These are phyloP conservation scores for Calocybe gangraenosa DNA, from an alignment of 768 basidiomycete genomes.

Conservation along the genomic window DNA sequence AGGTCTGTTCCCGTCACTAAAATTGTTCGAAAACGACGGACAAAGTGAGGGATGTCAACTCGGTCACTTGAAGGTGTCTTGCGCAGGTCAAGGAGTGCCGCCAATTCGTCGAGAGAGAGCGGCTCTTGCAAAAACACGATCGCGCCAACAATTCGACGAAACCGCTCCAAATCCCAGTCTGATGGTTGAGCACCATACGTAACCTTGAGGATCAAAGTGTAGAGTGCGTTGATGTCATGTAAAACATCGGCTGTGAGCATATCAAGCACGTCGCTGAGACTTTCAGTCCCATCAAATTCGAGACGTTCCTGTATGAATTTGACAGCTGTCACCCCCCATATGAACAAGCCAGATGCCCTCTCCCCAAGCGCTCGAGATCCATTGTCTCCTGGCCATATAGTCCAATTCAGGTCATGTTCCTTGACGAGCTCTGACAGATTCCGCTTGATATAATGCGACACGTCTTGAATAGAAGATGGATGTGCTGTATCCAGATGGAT, in stretches of 20 bases:
- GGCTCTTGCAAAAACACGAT: constrained; percentile 11
- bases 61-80: neutral
- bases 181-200: neutral
- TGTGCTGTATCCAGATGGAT: constrained; percentile 9
- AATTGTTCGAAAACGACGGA: constrained; percentile 14
- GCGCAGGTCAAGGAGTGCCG: constrained; percentile 4
- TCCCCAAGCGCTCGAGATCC: constrained; percentile 4
- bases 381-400: constrained; percentile 12
- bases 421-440: constrained; percentile 2
- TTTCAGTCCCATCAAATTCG: constrained; percentile 4
- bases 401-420: constrained; percentile 5
- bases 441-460: constrained; percentile 4
- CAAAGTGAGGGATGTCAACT: constrained; percentile 13
- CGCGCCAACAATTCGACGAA: constrained; percentile 13
- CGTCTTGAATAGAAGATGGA: constrained; percentile 7
- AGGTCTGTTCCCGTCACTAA: constrained; percentile 10
- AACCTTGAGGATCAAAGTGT: constrained; percentile 6
- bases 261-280: constrained; percentile 6
- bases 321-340: constrained; percentile 7
- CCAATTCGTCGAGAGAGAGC: constrained; percentile 7
- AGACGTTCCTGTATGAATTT: constrained; percentile 9
- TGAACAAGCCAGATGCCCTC: constrained; percentile 15
- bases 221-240: constrained; percentile 1
- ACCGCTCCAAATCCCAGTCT: constrained; percentile 14
- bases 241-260: constrained; percentile 9